Evolutionary conservation across 345 rosid genomes (phyloP), one percentile per base, ranked within the genome.

Genomic region (Hibiscus mutabilis): DNA sequence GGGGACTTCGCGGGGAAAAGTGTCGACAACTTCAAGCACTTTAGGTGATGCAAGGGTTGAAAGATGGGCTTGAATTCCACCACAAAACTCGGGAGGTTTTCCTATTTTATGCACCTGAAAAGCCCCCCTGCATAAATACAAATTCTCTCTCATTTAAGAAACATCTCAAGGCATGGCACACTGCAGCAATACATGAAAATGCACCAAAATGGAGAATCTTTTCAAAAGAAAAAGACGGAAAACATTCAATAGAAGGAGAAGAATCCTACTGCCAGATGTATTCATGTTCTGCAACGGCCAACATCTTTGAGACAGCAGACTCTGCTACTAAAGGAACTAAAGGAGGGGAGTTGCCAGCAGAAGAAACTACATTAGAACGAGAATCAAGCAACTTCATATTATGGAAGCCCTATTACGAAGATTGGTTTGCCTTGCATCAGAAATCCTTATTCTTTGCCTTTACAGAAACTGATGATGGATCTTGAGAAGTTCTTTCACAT

Each of bases 261-360:
- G 77, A 77, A 80, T 66, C 99, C 27, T 91, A 96, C 99, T 84
- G 95, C 98, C 99, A 96, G 60, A 91, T 79, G 75, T 63, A 86
- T 47, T 89, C 91, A 82, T 84, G 88, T 77, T 88, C 95, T 27
- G 99, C 98, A 61, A 96, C 80, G 74, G 85, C 85, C 56, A 86
- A 79, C 74, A 75, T 78, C 79, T 75, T 81, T 53, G 52, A 37
- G 69, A 80, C 62, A 66, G 65, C 71, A 58, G 84, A n/a, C n/a
- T n/a, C n/a, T n/a, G n/a, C n/a, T n/a, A n/a, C n/a, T n/a, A n/a
- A n/a, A n/a, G n/a, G n/a, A n/a, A n/a, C n/a, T n/a, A n/a, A n/a
- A n/a, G n/a, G n/a, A n/a, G n/a, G n/a, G n/a, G n/a, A n/a, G n/a
- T n/a, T n/a, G n/a, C 73, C 77, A 60, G 63, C 65, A 64, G 82